These are phyloP conservation scores for Penicillium canescens DNA, from an alignment of 495 filamentous ascomycete genomes.

Conservation along the genomic window DNA sequence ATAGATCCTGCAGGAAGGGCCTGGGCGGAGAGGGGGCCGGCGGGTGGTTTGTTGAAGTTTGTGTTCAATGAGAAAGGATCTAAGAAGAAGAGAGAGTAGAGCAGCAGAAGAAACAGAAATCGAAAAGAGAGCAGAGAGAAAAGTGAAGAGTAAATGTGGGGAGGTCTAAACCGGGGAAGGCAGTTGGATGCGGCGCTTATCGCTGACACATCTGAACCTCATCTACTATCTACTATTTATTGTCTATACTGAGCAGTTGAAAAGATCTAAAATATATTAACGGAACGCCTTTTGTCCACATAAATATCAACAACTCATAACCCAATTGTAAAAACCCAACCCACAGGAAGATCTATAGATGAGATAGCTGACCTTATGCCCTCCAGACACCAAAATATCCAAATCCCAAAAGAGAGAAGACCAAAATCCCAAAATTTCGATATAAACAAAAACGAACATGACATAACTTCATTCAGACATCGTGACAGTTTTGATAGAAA, in stretches of 20 bases:
- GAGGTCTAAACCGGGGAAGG: slow-evolving; percentile 21
- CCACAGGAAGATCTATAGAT: not conserved
- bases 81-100: not conserved
- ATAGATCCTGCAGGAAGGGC: no score
- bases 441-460: slow-evolving; percentile 13
- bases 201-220: not conserved
- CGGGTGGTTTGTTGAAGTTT: no score
- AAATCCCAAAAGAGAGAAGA: slow-evolving; percentile 6
- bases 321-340: not conserved
- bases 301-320: not conserved
- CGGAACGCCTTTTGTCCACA: slow-evolving; percentile 6
- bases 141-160: slow-evolving; percentile 2
- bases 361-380: not conserved
- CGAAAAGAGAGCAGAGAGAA: not conserved
- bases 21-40: no score
- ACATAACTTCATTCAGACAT: slow-evolving; percentile 33
- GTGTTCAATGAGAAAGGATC: no score
- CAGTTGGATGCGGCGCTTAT: slow-evolving; percentile 21
- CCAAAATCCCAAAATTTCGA: slow-evolving; percentile 10
- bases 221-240: no score
- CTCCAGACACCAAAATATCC: not conserved
- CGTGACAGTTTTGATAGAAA: slow-evolving; percentile 11
- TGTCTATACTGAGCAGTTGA: no score
- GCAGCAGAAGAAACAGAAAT: slow-evolving; percentile 1
- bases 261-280: no score